phyloP scores from a whole-genome alignment of 2,329 filamentous ascomycete genomes.

The Nemania sp. region DNA sequence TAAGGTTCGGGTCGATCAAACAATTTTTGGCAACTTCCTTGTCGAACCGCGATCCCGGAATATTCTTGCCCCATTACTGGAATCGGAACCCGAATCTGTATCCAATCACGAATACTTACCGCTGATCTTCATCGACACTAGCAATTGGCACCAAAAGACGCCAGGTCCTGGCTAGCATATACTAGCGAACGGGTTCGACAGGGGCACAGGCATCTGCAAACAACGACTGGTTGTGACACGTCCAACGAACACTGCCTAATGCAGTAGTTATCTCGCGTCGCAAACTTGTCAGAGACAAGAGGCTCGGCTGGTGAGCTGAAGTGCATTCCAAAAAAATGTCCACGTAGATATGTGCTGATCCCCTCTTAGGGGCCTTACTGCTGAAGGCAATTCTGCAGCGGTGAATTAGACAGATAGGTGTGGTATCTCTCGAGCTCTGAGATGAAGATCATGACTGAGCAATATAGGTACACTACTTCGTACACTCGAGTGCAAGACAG shows the following conservation, averaged over 20 bases:
- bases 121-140: no score
- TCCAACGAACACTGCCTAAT: background rate
- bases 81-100: no score
- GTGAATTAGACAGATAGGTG: no score
- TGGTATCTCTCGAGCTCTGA: no score
- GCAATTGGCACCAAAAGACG: background rate
- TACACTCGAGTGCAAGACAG: no score
- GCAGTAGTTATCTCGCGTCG: background rate
- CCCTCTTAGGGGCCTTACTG: background rate
- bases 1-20: no score
- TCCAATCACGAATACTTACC: no score
- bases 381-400: no score
- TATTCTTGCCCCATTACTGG: slow-evolving; percentile 13
- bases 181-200: background rate
- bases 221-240: slow-evolving; percentile 6
- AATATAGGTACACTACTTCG: background rate
- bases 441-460: no score
- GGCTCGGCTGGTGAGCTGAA: slow-evolving; percentile 8
- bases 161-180: slow-evolving; percentile 4
- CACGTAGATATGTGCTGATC: background rate
- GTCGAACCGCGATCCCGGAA: slow-evolving; percentile 20
- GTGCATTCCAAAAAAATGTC: background rate
- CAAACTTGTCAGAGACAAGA: background rate
- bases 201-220: background rate
- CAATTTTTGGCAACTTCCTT: slow-evolving; percentile 2